phyloP scores from a whole-genome alignment of 2,329 filamentous ascomycete species.

The Paecilomyces dactylethromorphus region DNA sequence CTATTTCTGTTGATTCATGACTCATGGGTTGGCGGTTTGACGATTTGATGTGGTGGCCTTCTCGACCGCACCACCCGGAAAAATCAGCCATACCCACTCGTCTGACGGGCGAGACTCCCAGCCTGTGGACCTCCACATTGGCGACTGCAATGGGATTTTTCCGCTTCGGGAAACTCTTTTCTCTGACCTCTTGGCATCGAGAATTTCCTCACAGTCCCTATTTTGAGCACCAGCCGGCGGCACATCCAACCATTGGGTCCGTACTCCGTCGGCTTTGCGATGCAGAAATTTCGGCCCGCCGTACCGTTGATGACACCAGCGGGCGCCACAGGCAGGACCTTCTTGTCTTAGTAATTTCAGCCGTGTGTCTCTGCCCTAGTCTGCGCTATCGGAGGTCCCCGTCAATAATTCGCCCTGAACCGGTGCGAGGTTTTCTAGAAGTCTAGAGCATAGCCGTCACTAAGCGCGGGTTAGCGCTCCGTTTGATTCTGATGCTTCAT shows the following conservation, averaged over 20 bases:
- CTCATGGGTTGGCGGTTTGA: background rate
- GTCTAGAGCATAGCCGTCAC: too few relatives aligned
- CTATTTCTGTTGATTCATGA: background rate
- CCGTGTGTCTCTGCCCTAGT: too few relatives aligned
- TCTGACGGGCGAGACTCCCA: background rate
- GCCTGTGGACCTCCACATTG: background rate
- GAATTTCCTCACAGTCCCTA: background rate
- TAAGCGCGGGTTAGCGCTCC: too few relatives aligned
- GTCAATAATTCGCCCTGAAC: too few relatives aligned
- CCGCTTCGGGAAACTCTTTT: background rate
- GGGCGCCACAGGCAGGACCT: background rate
- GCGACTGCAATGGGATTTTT: background rate
- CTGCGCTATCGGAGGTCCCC: too few relatives aligned
- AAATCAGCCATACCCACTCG: background rate
- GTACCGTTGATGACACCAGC: background rate
- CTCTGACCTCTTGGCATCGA: background rate
- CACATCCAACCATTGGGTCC: background rate
- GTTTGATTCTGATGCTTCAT: too few relatives aligned
- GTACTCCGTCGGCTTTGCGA: background rate
- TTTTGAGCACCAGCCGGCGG: background rate
- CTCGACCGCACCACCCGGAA: background rate
- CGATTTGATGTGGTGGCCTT: background rate
- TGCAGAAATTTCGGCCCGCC: background rate
- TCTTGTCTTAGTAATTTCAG: too few relatives aligned
- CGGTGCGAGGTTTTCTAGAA: too few relatives aligned